phyloP scores from a whole-genome alignment of 306 rosid species.

The Trichosanthes truncata region DNA sequence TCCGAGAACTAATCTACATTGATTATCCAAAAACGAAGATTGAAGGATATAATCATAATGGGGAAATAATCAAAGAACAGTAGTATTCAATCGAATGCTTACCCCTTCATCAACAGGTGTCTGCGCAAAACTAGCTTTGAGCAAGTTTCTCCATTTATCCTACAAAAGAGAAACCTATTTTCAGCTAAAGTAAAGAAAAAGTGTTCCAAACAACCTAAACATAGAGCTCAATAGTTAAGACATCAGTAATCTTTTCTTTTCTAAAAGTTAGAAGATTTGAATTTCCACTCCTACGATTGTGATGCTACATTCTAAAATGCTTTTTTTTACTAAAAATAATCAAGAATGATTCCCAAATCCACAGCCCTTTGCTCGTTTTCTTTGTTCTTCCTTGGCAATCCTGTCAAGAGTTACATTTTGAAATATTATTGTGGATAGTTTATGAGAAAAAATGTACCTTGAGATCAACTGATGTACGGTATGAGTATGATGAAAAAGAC shows the following conservation, averaged over 20 bases:
- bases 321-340: background rate
- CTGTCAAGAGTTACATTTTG: background rate
- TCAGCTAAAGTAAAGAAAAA: background rate
- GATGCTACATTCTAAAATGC: background rate
- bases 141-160: constrained; percentile 99
- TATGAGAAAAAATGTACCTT: constrained; percentile 36
- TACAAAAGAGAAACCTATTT: constrained; percentile 26
- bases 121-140: constrained; percentile 74
- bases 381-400: background rate
- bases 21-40: background rate
- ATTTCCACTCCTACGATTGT: background rate
- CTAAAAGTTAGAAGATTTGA: too few species aligned
- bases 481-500: constrained; percentile 67
- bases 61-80: background rate
- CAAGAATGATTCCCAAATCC: background rate
- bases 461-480: constrained; percentile 98
- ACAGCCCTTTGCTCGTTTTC: background rate
- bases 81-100: constrained; percentile 10
- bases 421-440: background rate
- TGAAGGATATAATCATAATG: background rate
- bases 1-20: constrained; percentile 61
- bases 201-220: background rate
- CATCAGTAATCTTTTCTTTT: too few species aligned
- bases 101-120: constrained; percentile 79
- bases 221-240: background rate